These are phyloP conservation scores for Phytophthora ohioensis DNA, from an alignment of 352 stramenopile species.

Conservation along the genomic window DNA sequence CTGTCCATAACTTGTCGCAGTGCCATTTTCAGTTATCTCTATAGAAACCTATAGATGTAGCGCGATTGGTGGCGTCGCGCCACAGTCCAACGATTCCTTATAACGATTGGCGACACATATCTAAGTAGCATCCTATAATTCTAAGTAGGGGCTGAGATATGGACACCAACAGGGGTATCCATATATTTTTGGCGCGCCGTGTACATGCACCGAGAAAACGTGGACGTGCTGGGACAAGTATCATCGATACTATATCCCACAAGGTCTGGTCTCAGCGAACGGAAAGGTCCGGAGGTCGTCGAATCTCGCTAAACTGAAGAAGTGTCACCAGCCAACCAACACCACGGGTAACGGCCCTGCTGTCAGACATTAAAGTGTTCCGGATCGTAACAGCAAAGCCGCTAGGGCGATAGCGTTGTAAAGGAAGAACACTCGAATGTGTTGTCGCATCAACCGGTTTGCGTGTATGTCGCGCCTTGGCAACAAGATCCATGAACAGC, in stretches of 20 bases:
- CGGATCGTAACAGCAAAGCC: neutral
- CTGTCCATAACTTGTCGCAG: too few relatives aligned
- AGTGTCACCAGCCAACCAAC: neutral
- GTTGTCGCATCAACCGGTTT: too few relatives aligned
- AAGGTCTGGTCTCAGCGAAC: neutral
- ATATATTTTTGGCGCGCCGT: neutral
- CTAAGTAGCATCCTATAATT: too few relatives aligned
- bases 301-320: neutral
- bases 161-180: too few relatives aligned
- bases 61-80: too few relatives aligned
- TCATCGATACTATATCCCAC: neutral
- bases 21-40: too few relatives aligned
- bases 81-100: too few relatives aligned
- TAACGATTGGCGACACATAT: too few relatives aligned
- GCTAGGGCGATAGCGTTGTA: neutral
- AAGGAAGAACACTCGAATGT: neutral
- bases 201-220: neutral
- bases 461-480: too few relatives aligned
- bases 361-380: neutral
- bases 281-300: neutral
- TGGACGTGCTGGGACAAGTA: constrained; percentile 22
- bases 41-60: too few relatives aligned
- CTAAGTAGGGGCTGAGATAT: too few relatives aligned
- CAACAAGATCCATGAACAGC: too few relatives aligned
- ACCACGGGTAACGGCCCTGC: neutral